phyloP scores from a whole-genome alignment of 2,329 filamentous ascomycete genomes.

The Diaporthe ampelina region DNA sequence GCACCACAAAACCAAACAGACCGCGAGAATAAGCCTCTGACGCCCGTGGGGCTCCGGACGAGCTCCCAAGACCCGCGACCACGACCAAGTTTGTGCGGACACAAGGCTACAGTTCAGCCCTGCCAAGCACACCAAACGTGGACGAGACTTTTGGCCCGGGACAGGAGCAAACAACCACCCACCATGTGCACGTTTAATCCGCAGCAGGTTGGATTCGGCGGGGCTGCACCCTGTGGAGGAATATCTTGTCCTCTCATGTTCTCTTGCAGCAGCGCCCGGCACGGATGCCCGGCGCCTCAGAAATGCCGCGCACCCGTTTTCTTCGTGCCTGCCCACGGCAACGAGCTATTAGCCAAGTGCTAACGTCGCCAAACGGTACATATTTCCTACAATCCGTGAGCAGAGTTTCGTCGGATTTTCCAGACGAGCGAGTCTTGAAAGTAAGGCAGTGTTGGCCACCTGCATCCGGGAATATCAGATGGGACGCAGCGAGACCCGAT shows the following conservation, averaged over 20 bases:
- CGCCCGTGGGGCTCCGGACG: conserved; percentile 1
- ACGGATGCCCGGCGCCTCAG: background rate
- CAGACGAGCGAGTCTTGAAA: background rate
- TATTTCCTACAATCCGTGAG: background rate
- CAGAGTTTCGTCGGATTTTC: background rate
- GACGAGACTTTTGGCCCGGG: background rate
- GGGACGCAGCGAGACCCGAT: background rate
- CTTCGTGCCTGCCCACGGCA: background rate
- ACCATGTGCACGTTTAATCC: too few relatives aligned
- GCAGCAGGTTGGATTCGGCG: background rate
- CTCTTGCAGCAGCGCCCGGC: background rate
- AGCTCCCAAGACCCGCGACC: conserved; percentile 14
- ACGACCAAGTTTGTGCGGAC: background rate
- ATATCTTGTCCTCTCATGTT: conserved; percentile 10
- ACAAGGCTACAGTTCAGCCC: background rate
- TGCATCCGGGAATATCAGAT: conserved; percentile 12
- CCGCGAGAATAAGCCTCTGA: background rate
- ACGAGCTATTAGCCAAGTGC: background rate
- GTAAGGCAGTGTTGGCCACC: background rate
- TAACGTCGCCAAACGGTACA: background rate
- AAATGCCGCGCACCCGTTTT: background rate
- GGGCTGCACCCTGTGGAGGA: background rate
- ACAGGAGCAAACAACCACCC: background rate
- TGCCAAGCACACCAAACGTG: conserved; percentile 10
- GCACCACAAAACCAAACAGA: background rate